Evolutionary conservation across 495 filamentous ascomycete genomes (phyloP).

Genomic region (Parachaetomium inaequale): DNA sequence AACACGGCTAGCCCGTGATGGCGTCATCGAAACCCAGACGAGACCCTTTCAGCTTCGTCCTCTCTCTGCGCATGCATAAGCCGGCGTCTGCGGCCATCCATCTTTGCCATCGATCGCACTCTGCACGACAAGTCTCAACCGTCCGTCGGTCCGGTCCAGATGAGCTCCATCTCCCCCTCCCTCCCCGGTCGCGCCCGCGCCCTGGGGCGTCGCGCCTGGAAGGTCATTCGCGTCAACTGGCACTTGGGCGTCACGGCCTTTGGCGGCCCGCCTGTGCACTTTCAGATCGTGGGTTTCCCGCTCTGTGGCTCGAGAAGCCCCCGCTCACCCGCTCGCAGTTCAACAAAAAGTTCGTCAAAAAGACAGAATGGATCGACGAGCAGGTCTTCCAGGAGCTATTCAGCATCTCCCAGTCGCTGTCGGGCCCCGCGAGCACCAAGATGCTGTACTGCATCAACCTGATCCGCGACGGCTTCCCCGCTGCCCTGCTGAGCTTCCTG

Average conservation of each 20-base stretch:
- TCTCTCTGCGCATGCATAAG: too few species aligned
- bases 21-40: too few species aligned
- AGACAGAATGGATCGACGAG: conserved; percentile 70
- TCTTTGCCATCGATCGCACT: too few species aligned
- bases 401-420: conserved; percentile 70
- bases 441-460: conserved; percentile 73
- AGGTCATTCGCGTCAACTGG: conserved; percentile 51
- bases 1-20: too few species aligned
- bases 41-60: too few species aligned
- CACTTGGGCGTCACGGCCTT: conserved; percentile 68
- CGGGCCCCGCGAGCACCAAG: conserved; percentile 75
- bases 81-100: too few species aligned
- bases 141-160: too few species aligned
- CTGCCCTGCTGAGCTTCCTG: conserved; percentile 61
- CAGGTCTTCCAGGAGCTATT: conserved; percentile 81
- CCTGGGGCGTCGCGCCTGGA: conserved; percentile 24
- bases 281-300: conserved; percentile 51
- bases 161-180: too few species aligned
- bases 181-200: too few species aligned
- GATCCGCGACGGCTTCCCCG: conserved; percentile 59
- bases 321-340: too few species aligned
- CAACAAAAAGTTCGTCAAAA: conserved; percentile 63
- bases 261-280: conserved; percentile 69
- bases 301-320: background rate
- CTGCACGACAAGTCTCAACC: too few species aligned